A percentile compares a stretch with the other conserved stretches of the same genome.
phyloP scores from a whole-genome alignment of 129 eudicot species.

The Ambrosia trifida region DNA sequence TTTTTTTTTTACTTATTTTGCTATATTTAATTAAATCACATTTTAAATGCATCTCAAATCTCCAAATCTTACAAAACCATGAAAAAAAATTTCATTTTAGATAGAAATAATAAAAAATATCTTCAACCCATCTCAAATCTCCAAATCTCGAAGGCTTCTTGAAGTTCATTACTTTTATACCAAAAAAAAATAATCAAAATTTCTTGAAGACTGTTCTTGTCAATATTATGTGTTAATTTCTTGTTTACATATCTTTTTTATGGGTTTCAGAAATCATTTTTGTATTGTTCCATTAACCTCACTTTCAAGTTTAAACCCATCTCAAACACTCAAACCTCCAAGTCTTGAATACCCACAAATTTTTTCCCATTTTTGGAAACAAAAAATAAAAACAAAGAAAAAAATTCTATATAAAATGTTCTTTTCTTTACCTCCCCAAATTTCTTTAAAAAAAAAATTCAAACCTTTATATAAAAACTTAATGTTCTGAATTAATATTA shows the following conservation, averaged over 20 bases:
- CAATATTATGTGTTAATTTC: not conserved
- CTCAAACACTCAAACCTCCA: slow-evolving; percentile 6
- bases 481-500: not conserved
- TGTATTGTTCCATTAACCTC: not conserved
- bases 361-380: not conserved
- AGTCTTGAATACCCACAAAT: slow-evolving; percentile 19
- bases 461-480: too few relatives aligned
- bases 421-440: too few relatives aligned
- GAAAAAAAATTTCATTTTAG: not conserved
- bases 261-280: not conserved
- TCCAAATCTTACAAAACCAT: slow-evolving; percentile 24
- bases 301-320: slow-evolving; percentile 15
- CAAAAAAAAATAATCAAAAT: not conserved
- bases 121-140: not conserved
- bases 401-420: not conserved
- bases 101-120: slow-evolving; percentile 14
- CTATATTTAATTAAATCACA: slow-evolving; percentile 12
- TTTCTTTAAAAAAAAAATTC: too few relatives aligned
- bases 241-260: not conserved
- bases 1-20: not conserved
- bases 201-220: slow-evolving; percentile 14
- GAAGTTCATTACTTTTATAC: not conserved
- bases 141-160: slow-evolving; percentile 6
- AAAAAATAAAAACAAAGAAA: not conserved
- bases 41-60: slow-evolving; percentile 23